These are phyloP conservation scores for Trichophyton simii DNA, from an alignment of 2,329 filamentous ascomycete genomes.

Conservation along the genomic window DNA sequence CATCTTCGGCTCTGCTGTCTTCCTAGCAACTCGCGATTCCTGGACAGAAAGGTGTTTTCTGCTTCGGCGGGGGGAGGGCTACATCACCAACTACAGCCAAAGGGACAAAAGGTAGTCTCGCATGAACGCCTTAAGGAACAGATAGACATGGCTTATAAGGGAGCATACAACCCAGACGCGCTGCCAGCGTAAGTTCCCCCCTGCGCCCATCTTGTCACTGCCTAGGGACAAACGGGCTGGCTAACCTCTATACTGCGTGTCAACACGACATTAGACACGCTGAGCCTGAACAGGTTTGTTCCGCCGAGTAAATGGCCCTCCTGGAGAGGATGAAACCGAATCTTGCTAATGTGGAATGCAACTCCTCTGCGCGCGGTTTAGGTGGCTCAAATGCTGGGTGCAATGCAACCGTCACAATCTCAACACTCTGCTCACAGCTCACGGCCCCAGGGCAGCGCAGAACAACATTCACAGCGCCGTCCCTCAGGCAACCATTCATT, in stretches of 20 bases:
- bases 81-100: not conserved
- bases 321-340: too few species aligned
- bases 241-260: not conserved
- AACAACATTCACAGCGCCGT: conserved; percentile 9
- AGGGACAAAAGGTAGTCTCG: not conserved
- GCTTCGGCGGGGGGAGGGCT: not conserved
- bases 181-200: conserved; percentile 62
- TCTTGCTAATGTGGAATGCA: not conserved
- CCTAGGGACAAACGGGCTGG: not conserved
- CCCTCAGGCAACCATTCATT: not conserved
- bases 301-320: not conserved
- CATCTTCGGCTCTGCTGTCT: too few species aligned
- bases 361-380: conserved; percentile 14
- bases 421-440: conserved; percentile 3
- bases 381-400: conserved; percentile 36
- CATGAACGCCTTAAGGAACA: not conserved
- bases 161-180: conserved; percentile 83
- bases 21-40: too few species aligned
- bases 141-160: conserved; percentile 75
- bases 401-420: conserved; percentile 21
- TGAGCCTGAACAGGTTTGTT: conserved; percentile 56
- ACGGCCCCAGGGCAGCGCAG: conserved; percentile 15
- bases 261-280: conserved; percentile 45
- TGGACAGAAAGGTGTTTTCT: too few species aligned
- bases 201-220: not conserved